Evolutionary conservation across 768 basidiomycete species (phyloP).

Genomic region (Sutorius australiensis): DNA sequence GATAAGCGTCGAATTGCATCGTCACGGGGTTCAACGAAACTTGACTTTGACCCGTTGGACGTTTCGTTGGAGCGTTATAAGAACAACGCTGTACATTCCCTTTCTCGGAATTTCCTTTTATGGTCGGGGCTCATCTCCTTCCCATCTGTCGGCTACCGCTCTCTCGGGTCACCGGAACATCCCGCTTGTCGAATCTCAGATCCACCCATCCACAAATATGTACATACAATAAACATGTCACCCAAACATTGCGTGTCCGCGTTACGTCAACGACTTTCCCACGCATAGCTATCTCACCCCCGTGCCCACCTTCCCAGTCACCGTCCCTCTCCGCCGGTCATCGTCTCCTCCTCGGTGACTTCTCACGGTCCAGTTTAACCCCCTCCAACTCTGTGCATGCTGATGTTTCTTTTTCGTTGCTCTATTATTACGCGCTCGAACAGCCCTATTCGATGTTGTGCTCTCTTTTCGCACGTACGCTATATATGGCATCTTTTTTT

Average conservation of each 20-base stretch:
- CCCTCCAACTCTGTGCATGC: too few relatives aligned
- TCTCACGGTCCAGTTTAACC: conserved; percentile 10
- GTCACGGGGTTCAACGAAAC: conserved; percentile 23
- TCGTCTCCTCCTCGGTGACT: conserved; percentile 1
- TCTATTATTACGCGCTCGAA: not conserved
- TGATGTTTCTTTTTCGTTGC: too few relatives aligned
- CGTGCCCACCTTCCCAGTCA: conserved; percentile 2
- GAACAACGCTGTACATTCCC: conserved; percentile 29
- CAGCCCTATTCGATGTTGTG: conserved; percentile 12
- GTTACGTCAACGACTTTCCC: conserved; percentile 31
- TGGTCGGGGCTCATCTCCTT: conserved; percentile 24
- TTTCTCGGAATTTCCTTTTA: conserved; percentile 24
- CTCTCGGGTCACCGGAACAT: conserved; percentile 32
- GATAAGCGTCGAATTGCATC: conserved; percentile 62
- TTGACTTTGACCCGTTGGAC: conserved; percentile 8
- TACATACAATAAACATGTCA: conserved; percentile 8
- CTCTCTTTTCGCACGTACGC: not conserved
- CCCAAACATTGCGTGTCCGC: conserved; percentile 29
- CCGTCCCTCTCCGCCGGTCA: conserved; percentile 15
- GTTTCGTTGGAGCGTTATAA: conserved; percentile 28
- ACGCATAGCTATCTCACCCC: conserved; percentile 30
- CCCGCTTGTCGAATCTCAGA: conserved; percentile 32
- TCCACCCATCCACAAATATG: conserved; percentile 18
- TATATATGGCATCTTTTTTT: conserved; percentile 9
- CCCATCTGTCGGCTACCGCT: conserved; percentile 38